These are phyloP conservation scores for Telfairia occidentalis DNA, from an alignment of 331 rosid genomes.

Conservation along the genomic window DNA sequence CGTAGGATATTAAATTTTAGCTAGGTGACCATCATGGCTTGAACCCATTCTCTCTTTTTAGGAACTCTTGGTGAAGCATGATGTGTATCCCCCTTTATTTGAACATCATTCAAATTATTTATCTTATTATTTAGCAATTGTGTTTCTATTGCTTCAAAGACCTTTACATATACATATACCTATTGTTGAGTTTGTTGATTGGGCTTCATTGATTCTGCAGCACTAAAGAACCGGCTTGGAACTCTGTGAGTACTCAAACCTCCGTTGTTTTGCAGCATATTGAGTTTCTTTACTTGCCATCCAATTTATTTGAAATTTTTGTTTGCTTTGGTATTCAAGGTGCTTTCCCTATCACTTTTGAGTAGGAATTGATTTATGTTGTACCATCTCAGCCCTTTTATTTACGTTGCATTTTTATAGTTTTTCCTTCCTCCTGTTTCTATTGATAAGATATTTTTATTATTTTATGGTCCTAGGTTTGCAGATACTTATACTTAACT, in stretches of 20 bases:
- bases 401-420: neutral
- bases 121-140: neutral
- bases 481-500: neutral
- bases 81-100: neutral
- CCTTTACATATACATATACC: neutral
- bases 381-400: neutral
- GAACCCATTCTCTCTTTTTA: too few relatives aligned
- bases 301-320: neutral
- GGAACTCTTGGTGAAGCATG: neutral
- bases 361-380: neutral
- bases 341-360: neutral
- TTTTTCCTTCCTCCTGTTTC: neutral
- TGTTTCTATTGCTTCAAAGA: neutral
- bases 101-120: neutral
- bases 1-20: too few relatives aligned
- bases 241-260: constrained; percentile 60
- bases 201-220: constrained; percentile 44
- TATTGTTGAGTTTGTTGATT: constrained; percentile 22
- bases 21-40: too few relatives aligned
- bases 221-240: constrained; percentile 74
- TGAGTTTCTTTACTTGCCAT: neutral
- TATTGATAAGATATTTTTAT: neutral
- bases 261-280: neutral
- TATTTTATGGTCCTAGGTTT: neutral
- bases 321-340: neutral